Percentiles rank a stretch among this genome's conserved stretches.
Conservation (phyloP, 2,329 filamentous ascomycete species). For the Clonostachys rhizophaga region DNA sequence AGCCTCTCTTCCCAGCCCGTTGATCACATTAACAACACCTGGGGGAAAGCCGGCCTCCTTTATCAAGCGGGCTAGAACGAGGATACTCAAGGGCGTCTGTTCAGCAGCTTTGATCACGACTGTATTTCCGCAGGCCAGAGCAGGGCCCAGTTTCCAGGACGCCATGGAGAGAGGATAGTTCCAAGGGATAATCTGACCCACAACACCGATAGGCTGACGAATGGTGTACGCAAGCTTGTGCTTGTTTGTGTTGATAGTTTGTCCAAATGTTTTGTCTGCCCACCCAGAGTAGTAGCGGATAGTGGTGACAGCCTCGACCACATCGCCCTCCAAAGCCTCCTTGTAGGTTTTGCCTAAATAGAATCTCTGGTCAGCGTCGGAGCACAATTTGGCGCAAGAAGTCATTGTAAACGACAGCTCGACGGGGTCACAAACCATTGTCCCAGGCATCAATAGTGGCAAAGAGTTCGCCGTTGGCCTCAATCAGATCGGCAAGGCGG, state of each 20-base stretch:
- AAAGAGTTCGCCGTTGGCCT: slow-evolving; percentile 72
- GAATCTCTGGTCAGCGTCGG: too few species aligned
- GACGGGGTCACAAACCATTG: slow-evolving; percentile 71
- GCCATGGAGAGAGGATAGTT: slow-evolving; percentile 76
- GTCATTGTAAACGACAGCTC: too few species aligned
- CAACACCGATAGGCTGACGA: slow-evolving; percentile 72
- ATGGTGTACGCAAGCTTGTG: slow-evolving; percentile 79
- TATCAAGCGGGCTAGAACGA: slow-evolving; percentile 56
- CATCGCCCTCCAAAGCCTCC: slow-evolving; percentile 68
- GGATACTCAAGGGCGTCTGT: slow-evolving; percentile 65
- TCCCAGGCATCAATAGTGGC: slow-evolving; percentile 83
- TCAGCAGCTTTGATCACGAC: slow-evolving; percentile 68
- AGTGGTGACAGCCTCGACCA: slow-evolving; percentile 59
- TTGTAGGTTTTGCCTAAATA: slow-evolving; percentile 15
- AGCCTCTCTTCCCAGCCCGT: slow-evolving; percentile 69
- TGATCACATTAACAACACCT: slow-evolving; percentile 68
- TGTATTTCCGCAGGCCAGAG: slow-evolving; percentile 64
- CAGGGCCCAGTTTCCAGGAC: slow-evolving; percentile 72
- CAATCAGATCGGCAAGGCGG: slow-evolving; percentile 76
- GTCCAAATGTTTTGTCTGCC: slow-evolving; percentile 71
- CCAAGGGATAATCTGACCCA: slow-evolving; percentile 80
- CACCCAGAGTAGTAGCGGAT: slow-evolving; percentile 76
- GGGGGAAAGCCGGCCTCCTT: slow-evolving; percentile 72
- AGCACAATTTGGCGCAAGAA: too few species aligned
- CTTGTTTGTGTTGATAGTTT: slow-evolving; percentile 65